Conservation (phyloP, 148 eudicot genomes). For the Rhododendron kiyosumense region DNA sequence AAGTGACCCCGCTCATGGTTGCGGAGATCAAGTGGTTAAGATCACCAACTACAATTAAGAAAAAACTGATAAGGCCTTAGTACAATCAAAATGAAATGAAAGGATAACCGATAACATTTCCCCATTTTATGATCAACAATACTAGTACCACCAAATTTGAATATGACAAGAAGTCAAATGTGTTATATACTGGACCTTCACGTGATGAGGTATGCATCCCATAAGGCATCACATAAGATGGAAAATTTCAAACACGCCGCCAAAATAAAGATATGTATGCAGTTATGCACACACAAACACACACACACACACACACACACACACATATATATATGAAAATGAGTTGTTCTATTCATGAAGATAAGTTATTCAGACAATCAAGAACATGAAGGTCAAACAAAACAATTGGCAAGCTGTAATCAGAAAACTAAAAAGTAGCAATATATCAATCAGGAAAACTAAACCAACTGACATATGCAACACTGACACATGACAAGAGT, state of each 20-base stretch:
- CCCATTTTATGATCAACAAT: background rate
- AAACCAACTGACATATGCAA: slow-evolving; percentile 8
- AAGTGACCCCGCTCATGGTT: slow-evolving; percentile 74
- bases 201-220: background rate
- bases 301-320: background rate
- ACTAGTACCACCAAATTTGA: background rate
- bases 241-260: background rate
- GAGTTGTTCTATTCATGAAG: background rate
- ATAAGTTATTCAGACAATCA: background rate
- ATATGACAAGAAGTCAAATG: background rate
- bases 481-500: slow-evolving; percentile 24
- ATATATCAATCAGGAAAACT: background rate
- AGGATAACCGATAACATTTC: background rate
- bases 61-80: background rate
- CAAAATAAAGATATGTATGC: background rate
- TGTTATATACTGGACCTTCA: background rate
- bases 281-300: background rate
- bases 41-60: slow-evolving; percentile 50
- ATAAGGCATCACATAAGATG: background rate
- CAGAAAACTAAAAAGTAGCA: background rate
- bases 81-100: background rate
- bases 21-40: slow-evolving; percentile 71
- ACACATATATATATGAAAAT: background rate
- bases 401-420: background rate
- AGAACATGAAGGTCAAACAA: background rate